These are phyloP conservation scores for Trifolium repens DNA, from an alignment of 306 rosid species.

Conservation along the genomic window DNA sequence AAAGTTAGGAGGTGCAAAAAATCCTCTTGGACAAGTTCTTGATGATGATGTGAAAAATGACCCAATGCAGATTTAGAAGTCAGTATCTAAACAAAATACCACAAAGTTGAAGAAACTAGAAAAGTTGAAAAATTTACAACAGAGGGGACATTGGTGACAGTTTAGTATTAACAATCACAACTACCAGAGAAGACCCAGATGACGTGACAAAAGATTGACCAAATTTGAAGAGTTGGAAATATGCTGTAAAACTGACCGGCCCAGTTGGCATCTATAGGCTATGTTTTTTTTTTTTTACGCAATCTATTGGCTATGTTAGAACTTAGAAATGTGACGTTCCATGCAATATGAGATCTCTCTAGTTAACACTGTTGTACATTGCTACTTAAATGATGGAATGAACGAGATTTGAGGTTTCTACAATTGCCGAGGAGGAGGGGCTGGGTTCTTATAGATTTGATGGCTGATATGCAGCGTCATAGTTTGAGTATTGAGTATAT, in stretches of 20 bases:
- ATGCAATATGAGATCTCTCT: slow-evolving; percentile 32
- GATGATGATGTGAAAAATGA: slow-evolving; percentile 58
- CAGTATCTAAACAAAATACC: slow-evolving; percentile 52
- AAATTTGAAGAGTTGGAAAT: slow-evolving; percentile 24
- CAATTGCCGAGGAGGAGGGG: slow-evolving; percentile 14
- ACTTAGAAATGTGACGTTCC: slow-evolving; percentile 16
- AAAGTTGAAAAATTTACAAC: slow-evolving; percentile 55
- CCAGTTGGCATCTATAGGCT: slow-evolving; percentile 28
- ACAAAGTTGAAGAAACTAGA: slow-evolving; percentile 46
- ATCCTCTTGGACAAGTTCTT: slow-evolving; percentile 52
- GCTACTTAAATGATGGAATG: slow-evolving; percentile 27
- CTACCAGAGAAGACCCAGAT: slow-evolving; percentile 53
- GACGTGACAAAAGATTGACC: slow-evolving; percentile 52
- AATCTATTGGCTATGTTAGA: slow-evolving; percentile 23
- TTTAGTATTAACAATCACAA: slow-evolving; percentile 52
- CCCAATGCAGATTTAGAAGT: slow-evolving; percentile 51
- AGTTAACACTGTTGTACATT: slow-evolving; percentile 8
- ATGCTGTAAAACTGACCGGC: slow-evolving; percentile 18
- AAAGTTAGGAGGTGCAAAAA: slow-evolving; percentile 85
- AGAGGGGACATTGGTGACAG: slow-evolving; percentile 80
- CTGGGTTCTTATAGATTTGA: slow-evolving; percentile 33
- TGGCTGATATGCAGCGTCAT: slow-evolving; percentile 39
- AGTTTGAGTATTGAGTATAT: slow-evolving; percentile 28
- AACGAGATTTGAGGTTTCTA: slow-evolving; percentile 34
- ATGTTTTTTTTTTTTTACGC: no score